These are phyloP conservation scores for Russula vinacea DNA, from an alignment of 768 basidiomycete genomes.

Conservation along the genomic window DNA sequence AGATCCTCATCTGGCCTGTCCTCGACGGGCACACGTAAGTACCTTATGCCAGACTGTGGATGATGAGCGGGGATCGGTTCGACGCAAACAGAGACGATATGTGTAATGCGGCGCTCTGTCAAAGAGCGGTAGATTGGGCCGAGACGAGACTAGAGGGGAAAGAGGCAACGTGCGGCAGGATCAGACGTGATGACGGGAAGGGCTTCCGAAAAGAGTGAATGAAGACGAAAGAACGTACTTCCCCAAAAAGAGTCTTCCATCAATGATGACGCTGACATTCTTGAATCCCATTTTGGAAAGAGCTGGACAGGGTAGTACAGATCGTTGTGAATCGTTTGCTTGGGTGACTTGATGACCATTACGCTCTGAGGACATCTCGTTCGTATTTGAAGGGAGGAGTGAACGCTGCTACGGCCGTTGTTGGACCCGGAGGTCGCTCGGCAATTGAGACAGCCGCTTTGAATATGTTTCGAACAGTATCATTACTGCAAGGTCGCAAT, in stretches of 20 bases:
- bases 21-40: constrained; percentile 55
- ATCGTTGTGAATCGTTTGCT: constrained; percentile 6
- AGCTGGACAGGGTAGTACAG: not conserved
- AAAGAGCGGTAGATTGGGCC: constrained; percentile 68
- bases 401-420: constrained; percentile 11
- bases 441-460: constrained; percentile 12
- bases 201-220: not conserved
- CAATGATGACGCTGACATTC: constrained; percentile 57
- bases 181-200: not conserved
- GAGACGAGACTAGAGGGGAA: constrained; percentile 51
- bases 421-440: constrained; percentile 15
- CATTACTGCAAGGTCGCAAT: not conserved
- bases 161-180: no score
- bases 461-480: constrained; percentile 9
- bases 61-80: constrained; percentile 66
- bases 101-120: constrained; percentile 67
- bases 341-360: not conserved
- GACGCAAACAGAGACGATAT: constrained; percentile 68
- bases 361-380: not conserved
- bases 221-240: constrained; percentile 54
- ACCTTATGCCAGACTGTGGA: constrained; percentile 63
- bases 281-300: constrained; percentile 31
- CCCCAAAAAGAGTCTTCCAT: constrained; percentile 66
- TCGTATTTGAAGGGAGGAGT: constrained; percentile 22
- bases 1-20: constrained; percentile 28